Evolutionary conservation across 176 grass and related monocot species (phyloP), one percentile per base, ranked within the genome.

Genomic region (Rhipidocladum racemiflorum): DNA sequence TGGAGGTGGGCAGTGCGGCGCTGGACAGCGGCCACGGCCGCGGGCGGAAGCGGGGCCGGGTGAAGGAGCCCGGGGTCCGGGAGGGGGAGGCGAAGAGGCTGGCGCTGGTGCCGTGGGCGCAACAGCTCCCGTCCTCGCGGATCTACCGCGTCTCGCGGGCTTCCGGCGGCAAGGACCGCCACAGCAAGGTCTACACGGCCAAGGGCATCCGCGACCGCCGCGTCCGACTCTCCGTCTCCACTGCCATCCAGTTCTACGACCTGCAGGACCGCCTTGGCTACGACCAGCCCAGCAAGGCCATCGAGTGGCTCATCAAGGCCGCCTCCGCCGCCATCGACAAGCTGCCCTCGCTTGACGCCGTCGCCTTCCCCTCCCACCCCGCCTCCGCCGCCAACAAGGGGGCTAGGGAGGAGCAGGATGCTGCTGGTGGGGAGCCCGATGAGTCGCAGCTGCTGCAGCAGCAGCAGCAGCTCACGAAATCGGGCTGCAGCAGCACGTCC

Each of bases 141-240:
- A 96, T 96, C 88, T 96, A 93, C 87, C 84, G 91, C 8, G 89
- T 93, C 3, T 91, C 89, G 10, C 84, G 94, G 1, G 85, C 89
- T 0, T 87, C 94, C 0, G 89, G 88, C 2, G 89, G 91, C 2
- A 97, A 97, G 86, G 94, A 97, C 86, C 88, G 94, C 2, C 94
- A 97, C 91, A 97, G 94, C 91, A 97, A 97, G 81, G 94, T 97
- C 29, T 97, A 93, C 94, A 97, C 94, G 9, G 87, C 94, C 1
- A 93, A 91, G 70, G 94, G 94, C 78, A 92, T 97, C 61, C 81
- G 94, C 3, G 94, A 97, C 87, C 91, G 94, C 5, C 91, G 94
- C 27, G 94, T 97, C 17, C 91, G 94, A 20, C 86, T 97, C 38
- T 88, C 89, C 4, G 94, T 93, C 43, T 70, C 89, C n/a, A 97